Conservation (phyloP, 225 moss, liverwort and hornwort genomes). For the Climacium dendroides region DNA sequence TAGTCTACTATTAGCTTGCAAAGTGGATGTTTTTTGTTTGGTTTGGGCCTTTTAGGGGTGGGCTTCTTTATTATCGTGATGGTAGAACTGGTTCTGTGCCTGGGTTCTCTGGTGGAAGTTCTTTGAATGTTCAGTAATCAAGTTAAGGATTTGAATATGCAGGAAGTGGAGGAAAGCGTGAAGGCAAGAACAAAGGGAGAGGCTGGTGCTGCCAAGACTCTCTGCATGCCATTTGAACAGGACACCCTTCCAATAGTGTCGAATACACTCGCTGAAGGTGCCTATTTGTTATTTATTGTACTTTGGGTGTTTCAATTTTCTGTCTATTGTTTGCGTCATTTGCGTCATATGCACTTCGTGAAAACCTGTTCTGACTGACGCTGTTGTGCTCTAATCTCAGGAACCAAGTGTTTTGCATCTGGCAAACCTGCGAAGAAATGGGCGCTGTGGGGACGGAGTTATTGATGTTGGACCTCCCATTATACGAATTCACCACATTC, state of each 20-base stretch:
- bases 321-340: neutral
- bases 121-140: neutral
- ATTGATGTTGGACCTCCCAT: no score
- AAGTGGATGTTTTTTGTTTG: neutral
- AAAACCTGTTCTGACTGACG: neutral
- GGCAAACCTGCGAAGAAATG: slow-evolving; percentile 91
- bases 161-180: slow-evolving; percentile 86
- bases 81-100: neutral
- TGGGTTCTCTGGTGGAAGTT: neutral
- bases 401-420: slow-evolving; percentile 74
- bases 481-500: neutral
- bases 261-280: slow-evolving; percentile 32
- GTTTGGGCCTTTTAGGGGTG: neutral
- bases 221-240: slow-evolving; percentile 91
- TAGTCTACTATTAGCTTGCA: neutral
- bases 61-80: neutral
- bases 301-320: neutral
- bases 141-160: neutral
- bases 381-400: slow-evolving; percentile 18
- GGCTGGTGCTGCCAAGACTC: slow-evolving; percentile 79
- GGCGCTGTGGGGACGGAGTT: slow-evolving; percentile 92
- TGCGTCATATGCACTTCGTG: neutral
- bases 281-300: neutral
- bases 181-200: slow-evolving; percentile 79
- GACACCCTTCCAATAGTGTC: slow-evolving; percentile 57